These are phyloP conservation scores for Cinnamomum chago DNA, from an alignment of 164 flowering plant genomes.

Conservation along the genomic window DNA sequence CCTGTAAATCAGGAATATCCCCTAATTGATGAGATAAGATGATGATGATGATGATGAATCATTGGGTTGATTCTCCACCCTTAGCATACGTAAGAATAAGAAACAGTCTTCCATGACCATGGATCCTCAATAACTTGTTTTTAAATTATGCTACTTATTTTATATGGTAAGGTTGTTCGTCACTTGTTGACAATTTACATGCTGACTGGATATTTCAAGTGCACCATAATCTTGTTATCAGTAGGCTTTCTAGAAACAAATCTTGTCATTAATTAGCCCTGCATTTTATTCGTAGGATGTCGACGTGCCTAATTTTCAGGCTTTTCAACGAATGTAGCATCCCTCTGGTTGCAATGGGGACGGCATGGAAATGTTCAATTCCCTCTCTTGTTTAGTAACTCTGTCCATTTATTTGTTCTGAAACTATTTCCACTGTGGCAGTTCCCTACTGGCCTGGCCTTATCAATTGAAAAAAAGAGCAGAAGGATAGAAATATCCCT, in stretches of 20 bases:
- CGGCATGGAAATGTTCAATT: constrained; percentile 38
- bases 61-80: too few relatives aligned
- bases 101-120: too few relatives aligned
- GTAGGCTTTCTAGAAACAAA: too few relatives aligned
- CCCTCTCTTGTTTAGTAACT: not conserved
- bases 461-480: constrained; percentile 94
- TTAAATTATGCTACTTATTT: not conserved
- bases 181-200: not conserved
- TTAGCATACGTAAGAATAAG: too few relatives aligned
- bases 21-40: too few relatives aligned
- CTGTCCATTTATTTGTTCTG: not conserved
- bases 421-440: constrained; percentile 25
- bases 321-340: constrained; percentile 66
- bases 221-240: not conserved
- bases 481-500: constrained; percentile 90
- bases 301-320: constrained; percentile 89
- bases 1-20: too few relatives aligned
- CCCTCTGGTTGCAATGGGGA: constrained; percentile 85
- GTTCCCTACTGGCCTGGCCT: constrained; percentile 91
- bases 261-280: not conserved
- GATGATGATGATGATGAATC: too few relatives aligned
- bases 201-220: not conserved
- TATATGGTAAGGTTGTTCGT: not conserved
- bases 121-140: too few relatives aligned
- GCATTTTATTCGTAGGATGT: constrained; percentile 48